phyloP scores from a whole-genome alignment of 1,284 basidiomycete genomes.

The Moesziomyces parantarcticus region DNA sequence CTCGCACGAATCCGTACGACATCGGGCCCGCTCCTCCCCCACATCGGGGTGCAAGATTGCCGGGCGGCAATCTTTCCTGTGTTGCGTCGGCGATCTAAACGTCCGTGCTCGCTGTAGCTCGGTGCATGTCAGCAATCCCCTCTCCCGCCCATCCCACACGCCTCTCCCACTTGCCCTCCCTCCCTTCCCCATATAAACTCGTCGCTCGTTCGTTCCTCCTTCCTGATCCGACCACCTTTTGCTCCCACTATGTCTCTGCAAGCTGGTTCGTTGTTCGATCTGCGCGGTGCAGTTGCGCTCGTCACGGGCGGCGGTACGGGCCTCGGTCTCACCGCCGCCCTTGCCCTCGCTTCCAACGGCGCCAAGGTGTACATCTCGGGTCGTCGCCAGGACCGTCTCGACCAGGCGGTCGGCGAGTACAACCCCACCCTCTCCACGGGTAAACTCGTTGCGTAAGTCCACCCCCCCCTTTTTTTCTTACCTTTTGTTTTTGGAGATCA shows the following conservation, averaged over 20 bases:
- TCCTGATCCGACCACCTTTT: neutral
- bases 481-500: neutral
- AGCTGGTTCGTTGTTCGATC: conserved; percentile 34
- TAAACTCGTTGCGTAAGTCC: conserved; percentile 27
- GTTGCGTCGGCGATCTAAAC: too few species aligned
- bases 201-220: neutral
- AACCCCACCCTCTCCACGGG: conserved; percentile 6
- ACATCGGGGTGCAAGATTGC: too few species aligned
- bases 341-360: conserved; percentile 58
- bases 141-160: too few species aligned
- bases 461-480: neutral
- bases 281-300: conserved; percentile 51
- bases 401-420: conserved; percentile 32
- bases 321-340: conserved; percentile 57
- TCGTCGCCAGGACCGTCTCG: conserved; percentile 42
- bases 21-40: too few species aligned
- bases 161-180: too few species aligned
- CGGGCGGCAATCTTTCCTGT: too few species aligned
- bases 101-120: too few species aligned
- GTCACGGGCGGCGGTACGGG: conserved; percentile 62
- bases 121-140: too few species aligned
- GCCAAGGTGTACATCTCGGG: conserved; percentile 62
- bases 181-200: too few species aligned
- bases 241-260: conserved; percentile 16
- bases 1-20: too few species aligned